Conservation (phyloP, 2,329 filamentous ascomycete genomes). For the Talaromyces sp. region DNA sequence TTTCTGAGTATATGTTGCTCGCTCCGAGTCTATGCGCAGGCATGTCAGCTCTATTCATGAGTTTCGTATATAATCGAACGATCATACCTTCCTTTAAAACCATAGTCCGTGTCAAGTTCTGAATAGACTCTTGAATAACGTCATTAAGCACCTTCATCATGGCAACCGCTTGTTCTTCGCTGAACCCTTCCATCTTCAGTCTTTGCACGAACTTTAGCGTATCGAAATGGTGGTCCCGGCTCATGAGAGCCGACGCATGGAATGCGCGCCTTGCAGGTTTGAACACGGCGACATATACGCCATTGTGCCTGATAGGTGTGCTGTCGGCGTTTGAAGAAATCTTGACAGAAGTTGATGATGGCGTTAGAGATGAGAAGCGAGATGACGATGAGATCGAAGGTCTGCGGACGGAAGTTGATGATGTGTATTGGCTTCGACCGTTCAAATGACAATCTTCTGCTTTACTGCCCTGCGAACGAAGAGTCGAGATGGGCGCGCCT, state of each 20-base stretch:
- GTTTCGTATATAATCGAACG: neutral
- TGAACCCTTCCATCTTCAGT: conserved; percentile 86
- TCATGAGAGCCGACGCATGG: conserved; percentile 60
- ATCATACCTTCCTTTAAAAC: conserved; percentile 83
- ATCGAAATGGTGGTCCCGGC: conserved; percentile 91
- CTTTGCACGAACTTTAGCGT: conserved; percentile 95
- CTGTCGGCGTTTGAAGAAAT: conserved; percentile 22
- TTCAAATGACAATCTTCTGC: conserved; percentile 23
- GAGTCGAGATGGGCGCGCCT: conserved; percentile 25
- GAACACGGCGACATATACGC: conserved; percentile 46
- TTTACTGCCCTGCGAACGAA: conserved; percentile 20
- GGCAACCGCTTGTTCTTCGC: conserved; percentile 90
- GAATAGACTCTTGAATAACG: conserved; percentile 96
- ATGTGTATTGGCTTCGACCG: conserved; percentile 23
- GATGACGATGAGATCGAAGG: conserved; percentile 15
- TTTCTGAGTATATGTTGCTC: conserved; percentile 69
- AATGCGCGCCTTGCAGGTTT: conserved; percentile 48
- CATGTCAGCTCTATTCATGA: neutral
- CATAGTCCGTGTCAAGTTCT: conserved; percentile 97
- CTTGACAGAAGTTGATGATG: conserved; percentile 19
- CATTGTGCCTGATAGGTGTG: conserved; percentile 44
- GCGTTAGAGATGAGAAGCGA: conserved; percentile 13
- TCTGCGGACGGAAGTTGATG: conserved; percentile 16
- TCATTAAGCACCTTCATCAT: conserved; percentile 98
- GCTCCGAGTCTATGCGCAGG: conserved; percentile 42